phyloP scores from a whole-genome alignment of 306 rosid genomes.

The Elaeagnus macrophylla region DNA sequence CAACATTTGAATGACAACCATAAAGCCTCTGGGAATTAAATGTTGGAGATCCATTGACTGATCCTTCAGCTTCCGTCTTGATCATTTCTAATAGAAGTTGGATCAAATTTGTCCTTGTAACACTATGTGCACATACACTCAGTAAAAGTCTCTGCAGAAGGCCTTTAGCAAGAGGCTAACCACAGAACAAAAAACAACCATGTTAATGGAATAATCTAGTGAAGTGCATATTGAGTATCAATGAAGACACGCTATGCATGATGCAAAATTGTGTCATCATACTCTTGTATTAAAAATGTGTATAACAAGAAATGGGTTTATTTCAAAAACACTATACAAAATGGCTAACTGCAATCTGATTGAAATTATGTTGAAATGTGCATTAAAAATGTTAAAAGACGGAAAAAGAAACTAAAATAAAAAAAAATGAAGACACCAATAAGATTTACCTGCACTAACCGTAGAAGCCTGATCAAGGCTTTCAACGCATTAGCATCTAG shows the following conservation, averaged over 20 bases:
- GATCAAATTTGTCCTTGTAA: constrained; percentile 66
- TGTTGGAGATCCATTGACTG: constrained; percentile 38
- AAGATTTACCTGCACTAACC: constrained; percentile 82
- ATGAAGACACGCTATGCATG: no score
- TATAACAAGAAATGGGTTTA: no score
- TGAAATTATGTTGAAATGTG: no score
- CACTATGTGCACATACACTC: constrained; percentile 85
- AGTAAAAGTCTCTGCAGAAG: constrained; percentile 89
- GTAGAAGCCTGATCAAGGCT: constrained; percentile 84
- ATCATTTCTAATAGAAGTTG: constrained; percentile 69
- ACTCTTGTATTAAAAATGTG: no score
- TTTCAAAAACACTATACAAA: no score
- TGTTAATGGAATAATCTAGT: constrained; percentile 8
- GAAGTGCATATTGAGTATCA: neutral
- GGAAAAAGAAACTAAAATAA: no score
- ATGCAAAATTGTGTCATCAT: no score
- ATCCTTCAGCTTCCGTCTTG: constrained; percentile 76
- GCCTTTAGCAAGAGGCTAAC: constrained; percentile 97
- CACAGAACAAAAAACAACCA: constrained; percentile 3
- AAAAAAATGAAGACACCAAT: neutral
- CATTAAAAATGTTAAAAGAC: no score
- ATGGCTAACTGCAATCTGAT: no score
- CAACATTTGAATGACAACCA: constrained; percentile 90
- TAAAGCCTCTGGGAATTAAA: constrained; percentile 78
- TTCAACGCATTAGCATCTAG: constrained; percentile 76